Evolutionary conservation across 2,329 filamentous ascomycete species (phyloP).

Genomic region (Biscogniauxia marginata): DNA sequence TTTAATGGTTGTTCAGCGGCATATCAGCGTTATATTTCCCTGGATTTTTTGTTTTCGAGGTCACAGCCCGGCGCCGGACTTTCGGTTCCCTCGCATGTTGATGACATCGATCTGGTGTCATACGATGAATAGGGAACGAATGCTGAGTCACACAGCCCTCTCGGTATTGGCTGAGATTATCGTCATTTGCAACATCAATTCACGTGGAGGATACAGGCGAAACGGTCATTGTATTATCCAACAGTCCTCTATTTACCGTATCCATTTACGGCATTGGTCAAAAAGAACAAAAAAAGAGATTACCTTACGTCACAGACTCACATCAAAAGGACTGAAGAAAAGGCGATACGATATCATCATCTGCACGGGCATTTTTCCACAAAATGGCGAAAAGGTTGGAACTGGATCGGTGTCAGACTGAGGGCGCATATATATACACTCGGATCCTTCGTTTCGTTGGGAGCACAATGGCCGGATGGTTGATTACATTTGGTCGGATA

Average conservation of each 20-base stretch:
- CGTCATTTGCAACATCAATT: constrained; percentile 5
- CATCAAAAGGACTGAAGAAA: constrained; percentile 14
- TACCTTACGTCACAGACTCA: constrained; percentile 7
- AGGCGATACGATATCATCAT: constrained; percentile 17
- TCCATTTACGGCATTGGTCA: constrained; percentile 13
- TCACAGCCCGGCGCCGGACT: constrained; percentile 17
- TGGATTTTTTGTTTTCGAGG: constrained; percentile 15
- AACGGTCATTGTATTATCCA: constrained; percentile 20
- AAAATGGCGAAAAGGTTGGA: constrained; percentile 15
- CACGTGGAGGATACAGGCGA: constrained; percentile 5
- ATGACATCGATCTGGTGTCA: constrained; percentile 4
- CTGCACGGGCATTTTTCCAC: constrained; percentile 11
- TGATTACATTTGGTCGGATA: constrained; percentile 21
- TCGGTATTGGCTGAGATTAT: constrained; percentile 2
- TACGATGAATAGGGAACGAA: constrained; percentile 3
- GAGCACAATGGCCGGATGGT: constrained; percentile 20
- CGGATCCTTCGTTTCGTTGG: constrained; percentile 21
- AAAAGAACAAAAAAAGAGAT: constrained; percentile 19
- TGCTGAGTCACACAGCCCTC: background rate
- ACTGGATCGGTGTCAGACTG: constrained; percentile 16
- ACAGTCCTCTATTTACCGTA: constrained; percentile 11
- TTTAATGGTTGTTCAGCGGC: constrained; percentile 22
- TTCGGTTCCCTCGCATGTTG: constrained; percentile 2
- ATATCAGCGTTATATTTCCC: constrained; percentile 30
- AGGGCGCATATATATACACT: constrained; percentile 17